Base-by-base conservation (phyloP, 1,284 basidiomycete species). In the Blastosporella zonata region DNA sequence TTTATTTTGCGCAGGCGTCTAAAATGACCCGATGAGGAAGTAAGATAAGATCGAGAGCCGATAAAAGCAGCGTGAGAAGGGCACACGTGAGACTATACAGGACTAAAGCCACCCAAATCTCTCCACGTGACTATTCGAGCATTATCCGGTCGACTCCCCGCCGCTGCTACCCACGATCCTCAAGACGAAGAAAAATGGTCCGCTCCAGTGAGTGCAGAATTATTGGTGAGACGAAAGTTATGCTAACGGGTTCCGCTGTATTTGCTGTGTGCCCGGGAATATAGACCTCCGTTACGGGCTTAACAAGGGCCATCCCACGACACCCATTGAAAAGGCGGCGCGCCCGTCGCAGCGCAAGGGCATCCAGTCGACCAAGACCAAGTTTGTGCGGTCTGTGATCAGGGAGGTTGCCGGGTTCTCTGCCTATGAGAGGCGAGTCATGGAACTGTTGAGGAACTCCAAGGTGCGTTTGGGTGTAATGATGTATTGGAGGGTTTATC, bases 381-480 rank as follows among this genome's bases (percentile, higher is more conserved):
- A 87, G 66, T 94, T 97, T 65, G 93, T 97, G 66, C 88, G 90
- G 68, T 88, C 84, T 57, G 80, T 97, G 56, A 79, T 97, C 64
- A 85, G 94, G 62, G 94, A 97, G 79, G 93, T 97, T 66, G 93
- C 87, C 67, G 97, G 97, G 56, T 99, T 98, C 78, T 93, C 95
- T 40, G 91, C 97, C 40, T 99, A 99, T 73, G 97, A 99, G 83
- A 84, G 95, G 67, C 87, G 97, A 60, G 94, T 99, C 52, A 87
- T 99, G 91, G 97, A 99, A 77, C 73, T 99, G 81, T 77, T 99
- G 78, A 87, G 96, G 72, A 99, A 98, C 87, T 97, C 93, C 59
- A 98, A 98, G 82, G 90, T 92, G 66, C 60, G 84, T 69, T 43
- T 37, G 31, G 36, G 33, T 49, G 12, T 21, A n/a, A 31, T 37